Base-by-base conservation (phyloP, 768 basidiomycete genomes). In the Xerocomellus intermedius region DNA sequence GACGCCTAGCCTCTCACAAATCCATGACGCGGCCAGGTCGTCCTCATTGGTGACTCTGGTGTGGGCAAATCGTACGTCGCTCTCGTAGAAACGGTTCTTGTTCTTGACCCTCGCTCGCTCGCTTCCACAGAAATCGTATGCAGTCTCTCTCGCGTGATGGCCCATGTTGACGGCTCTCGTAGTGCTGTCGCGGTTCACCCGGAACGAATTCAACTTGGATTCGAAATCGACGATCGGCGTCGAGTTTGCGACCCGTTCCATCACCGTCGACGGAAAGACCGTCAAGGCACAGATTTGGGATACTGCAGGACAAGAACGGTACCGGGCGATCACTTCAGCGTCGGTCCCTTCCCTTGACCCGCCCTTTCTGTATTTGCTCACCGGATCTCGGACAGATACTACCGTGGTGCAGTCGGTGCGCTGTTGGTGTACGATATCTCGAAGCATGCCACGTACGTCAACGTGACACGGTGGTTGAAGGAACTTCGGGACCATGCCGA, bases 241-340 rank as follows among this genome's bases (percentile, higher is more conserved):
- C 64, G 96, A 98, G 75, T 99, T 99, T 66, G 97, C 96, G 4
- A 98, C 96, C 39, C 85, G 97, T 67, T 91, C 92, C 17, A 92
- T 94, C 72, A 89, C 82, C 62, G 91, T 98, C n/a, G 96, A 98
- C 69, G 85, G 85, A 38, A 98, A 98, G 85, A 94, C 87, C 3
- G 83, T 99, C 64, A 98, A 98, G 75, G 96, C 96, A 21, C 96
- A 98, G 75, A 90, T 99, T 65, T 99, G 96, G 96, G 97, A 99
- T 75, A 99, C 96, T 63, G 95, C 95, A 65, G 95, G 95, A 19
- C 94, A 98, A 74, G 95, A 98, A 74, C 88, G 94, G 62, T 98
- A 98, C 76, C 87, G 95, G 53, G 95, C 95, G 48, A 98, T 98
- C 73, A 97, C 95, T 45, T 94, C 95, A 67, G 95, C 95, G 91